These are phyloP conservation scores for Populus tomentosa DNA, from an alignment of 441 rosid genomes.

Conservation along the genomic window DNA sequence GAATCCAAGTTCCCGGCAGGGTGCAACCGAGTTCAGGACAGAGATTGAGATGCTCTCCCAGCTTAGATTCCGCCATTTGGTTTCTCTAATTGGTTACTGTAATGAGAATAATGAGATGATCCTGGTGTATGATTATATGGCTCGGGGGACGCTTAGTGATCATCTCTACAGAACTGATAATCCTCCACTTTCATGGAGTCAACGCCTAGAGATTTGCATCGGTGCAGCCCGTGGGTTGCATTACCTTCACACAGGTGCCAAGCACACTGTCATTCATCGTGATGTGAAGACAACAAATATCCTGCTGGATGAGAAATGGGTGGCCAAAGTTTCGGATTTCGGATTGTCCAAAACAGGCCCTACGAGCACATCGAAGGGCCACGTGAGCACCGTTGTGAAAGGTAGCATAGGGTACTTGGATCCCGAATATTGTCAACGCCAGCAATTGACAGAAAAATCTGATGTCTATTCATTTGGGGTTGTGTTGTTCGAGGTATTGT, in stretches of 20 bases:
- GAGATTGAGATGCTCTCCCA: constrained; percentile 61
- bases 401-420: too few species aligned
- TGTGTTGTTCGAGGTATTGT: too few species aligned
- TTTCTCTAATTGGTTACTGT: constrained; percentile 46
- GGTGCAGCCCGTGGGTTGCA: constrained; percentile 52
- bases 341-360: too few species aligned
- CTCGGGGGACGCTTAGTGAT: constrained; percentile 42
- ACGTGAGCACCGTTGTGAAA: too few species aligned
- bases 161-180: constrained; percentile 42
- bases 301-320: too few species aligned
- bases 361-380: too few species aligned
- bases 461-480: too few species aligned
- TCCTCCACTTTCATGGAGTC: constrained; percentile 54
- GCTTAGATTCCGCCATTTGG: constrained; percentile 50
- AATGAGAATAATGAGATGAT: constrained; percentile 35
- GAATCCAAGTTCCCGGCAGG: constrained; percentile 34
- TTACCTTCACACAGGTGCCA: constrained; percentile 22
- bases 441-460: too few species aligned
- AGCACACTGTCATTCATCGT: constrained; percentile 46
- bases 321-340: too few species aligned
- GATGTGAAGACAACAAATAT: constrained; percentile 60
- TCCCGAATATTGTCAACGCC: too few species aligned
- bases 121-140: constrained; percentile 57
- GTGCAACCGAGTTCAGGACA: constrained; percentile 42
- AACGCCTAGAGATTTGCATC: constrained; percentile 52